Evolutionary conservation across 2,329 filamentous ascomycete genomes (phyloP), one percentile per base, ranked within the genome.

Genomic region (Mycosphaerella arachidis): DNA sequence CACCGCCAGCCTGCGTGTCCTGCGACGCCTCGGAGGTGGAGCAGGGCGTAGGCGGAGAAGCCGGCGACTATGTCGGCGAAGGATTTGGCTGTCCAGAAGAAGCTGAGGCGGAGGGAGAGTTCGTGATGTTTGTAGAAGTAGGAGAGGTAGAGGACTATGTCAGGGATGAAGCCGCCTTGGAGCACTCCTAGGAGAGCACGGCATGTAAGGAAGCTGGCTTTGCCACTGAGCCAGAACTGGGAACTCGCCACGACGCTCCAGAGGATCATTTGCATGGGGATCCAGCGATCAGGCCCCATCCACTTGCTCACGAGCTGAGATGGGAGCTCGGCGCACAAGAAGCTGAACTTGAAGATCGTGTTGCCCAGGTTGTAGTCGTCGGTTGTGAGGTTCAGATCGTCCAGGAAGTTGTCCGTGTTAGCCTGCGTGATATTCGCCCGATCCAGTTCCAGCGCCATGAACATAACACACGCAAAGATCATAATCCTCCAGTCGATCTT

Each of bases 151-250:
- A 58, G 56, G 7, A 58, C 48, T 20, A 52, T 51, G 24, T 58
- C 59, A 0, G 84, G 83, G 55, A 86, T 86, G 54, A 71, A 72
- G 1, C 71, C 70, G 20, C 73, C 73, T 60, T 75, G 75, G 4
- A 76, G 64, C 0, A 74, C 58, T 4, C 76, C 76, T 2, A 78
- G 70, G 10, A 78, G 60, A 4, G 71, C 72, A 0, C 76, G 69
- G 1, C 72, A 72, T 12, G 68, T 68, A 31, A 71, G 74, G 62
- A 75, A 77, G 1, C 68, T 64, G 0, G 70, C 59, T 40, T 72
- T 71, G 12, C 66, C 71, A 5, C 61, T 71, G 10, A 64, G 40
- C 53, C 53, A 60, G 33, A 56, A 56, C 16, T 60, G 58, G 2
- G 48, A 56, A 4, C 53, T 64, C 67, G 75, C 66, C 62, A 79